Conservation (phyloP, 768 basidiomycete genomes). For the Leucocoprinus leucothites region DNA sequence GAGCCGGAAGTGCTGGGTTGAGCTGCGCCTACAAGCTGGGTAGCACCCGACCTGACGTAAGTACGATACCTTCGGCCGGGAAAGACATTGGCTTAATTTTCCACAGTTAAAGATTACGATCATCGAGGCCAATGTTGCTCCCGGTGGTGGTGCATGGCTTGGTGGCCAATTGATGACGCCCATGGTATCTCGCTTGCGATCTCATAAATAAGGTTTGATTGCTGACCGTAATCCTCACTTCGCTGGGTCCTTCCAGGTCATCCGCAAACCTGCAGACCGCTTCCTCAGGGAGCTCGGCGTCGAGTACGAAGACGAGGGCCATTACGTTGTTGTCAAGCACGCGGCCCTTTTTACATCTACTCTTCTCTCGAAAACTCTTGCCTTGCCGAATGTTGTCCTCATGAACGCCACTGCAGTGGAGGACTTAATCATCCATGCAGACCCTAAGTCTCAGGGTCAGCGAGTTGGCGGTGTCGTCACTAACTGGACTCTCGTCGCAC, state of each 20-base stretch:
- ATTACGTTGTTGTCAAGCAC: conserved; percentile 78
- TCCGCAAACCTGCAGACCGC: conserved; percentile 72
- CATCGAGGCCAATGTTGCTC: conserved; percentile 77
- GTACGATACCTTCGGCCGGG: too few relatives aligned
- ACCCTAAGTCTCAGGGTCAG: conserved; percentile 40
- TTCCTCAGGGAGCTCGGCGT: conserved; percentile 71
- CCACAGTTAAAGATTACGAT: conserved; percentile 48
- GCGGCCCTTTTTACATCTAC: conserved; percentile 82
- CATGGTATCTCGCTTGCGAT: conserved; percentile 44
- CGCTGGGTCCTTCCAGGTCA: conserved; percentile 47
- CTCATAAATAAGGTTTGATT: background rate
- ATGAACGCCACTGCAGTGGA: conserved; percentile 83
- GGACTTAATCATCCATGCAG: conserved; percentile 68
- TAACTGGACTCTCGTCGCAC: conserved; percentile 49
- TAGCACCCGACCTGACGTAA: conserved; percentile 60
- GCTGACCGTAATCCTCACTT: background rate
- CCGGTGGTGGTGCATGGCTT: conserved; percentile 77
- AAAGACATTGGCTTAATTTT: background rate
- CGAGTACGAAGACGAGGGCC: conserved; percentile 74
- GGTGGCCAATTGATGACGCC: conserved; percentile 78
- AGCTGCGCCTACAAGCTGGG: conserved; percentile 75
- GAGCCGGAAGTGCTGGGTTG: conserved; percentile 67
- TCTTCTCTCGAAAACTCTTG: conserved; percentile 65
- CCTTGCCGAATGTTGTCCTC: conserved; percentile 67
- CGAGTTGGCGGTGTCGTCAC: conserved; percentile 49